Base-by-base conservation (phyloP, 108 stramenopile species). In the Skeletonema tropicum region DNA sequence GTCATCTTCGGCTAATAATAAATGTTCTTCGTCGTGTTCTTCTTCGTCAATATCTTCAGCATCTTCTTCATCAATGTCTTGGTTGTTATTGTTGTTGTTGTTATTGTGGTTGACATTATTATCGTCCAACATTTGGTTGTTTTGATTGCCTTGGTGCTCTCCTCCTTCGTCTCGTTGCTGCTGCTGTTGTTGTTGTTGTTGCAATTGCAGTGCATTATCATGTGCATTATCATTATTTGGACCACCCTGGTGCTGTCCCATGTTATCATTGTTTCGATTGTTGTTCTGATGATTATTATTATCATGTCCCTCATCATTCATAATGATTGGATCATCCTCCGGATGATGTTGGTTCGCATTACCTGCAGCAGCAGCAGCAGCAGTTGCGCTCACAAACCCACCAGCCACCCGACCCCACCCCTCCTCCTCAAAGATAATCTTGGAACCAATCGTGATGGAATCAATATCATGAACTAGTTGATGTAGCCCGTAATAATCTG, bases 401-500 rank as follows among this genome's bases (percentile, higher is more conserved):
- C 79, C 79, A 6, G 79, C 79, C n/a, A 80, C 79, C 5, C 79
- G 57, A 38, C 67, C 79, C 79, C 79, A 80, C 7, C 71, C 21
- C 21, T 41, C 52, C 31, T 38, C 25, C 23, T 66, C 64, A 49
- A 80, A 69, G 7, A 72, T 68, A 17, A 80, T 62, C 32, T 59
- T 62, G 15, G 68, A 36, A 12, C 79, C 79, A 46, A 80, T 38
- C 10, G 70, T 80, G 3, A 73, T 41, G 10, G 66, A 72, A 73
- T 80, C 79, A 64, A 80, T 80, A 59, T 72, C 68, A 25, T 66
- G 52, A 33, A 80, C 79, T 21, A 80, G 61, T 23, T 72, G 46
- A 29, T 73, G 60, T 55, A 80, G 64, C 15, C 79, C 79, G 63
- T 80, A 80, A 59, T 80, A 80, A 63, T 80, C 79, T 14, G 72